Percentiles rank a stretch among this genome's conserved stretches.
These are phyloP conservation scores for Rhodotorula sp. DNA, from an alignment of 1,284 basidiomycete species.

Conservation along the genomic window DNA sequence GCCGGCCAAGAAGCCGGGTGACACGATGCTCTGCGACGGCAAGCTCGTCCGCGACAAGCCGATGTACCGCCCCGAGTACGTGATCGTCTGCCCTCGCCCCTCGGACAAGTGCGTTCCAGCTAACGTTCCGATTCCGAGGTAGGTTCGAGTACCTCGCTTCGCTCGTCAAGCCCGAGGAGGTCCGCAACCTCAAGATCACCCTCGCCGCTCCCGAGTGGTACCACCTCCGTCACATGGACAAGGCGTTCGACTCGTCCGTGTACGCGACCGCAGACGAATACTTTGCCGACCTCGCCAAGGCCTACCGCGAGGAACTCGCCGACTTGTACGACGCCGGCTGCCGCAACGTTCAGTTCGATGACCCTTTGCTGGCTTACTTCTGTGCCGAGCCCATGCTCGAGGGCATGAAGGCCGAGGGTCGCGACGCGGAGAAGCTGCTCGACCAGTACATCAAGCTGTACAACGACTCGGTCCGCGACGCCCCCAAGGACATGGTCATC, in stretches of 20 bases:
- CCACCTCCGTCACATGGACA: slow-evolving; percentile 57
- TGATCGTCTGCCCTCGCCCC: slow-evolving; percentile 23
- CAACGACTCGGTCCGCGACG: slow-evolving; percentile 62
- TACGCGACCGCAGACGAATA: slow-evolving; percentile 69
- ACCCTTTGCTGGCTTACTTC: slow-evolving; percentile 53
- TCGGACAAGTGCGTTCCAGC: no score
- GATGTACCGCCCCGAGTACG: slow-evolving; percentile 56
- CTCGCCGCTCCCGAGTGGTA: slow-evolving; percentile 75
- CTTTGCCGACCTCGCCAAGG: slow-evolving; percentile 67
- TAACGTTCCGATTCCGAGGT: no score
- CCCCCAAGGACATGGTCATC: slow-evolving; percentile 64
- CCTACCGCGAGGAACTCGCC: slow-evolving; percentile 68
- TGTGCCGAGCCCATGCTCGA: slow-evolving; percentile 64
- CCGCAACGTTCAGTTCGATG: slow-evolving; percentile 70
- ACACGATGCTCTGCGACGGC: slow-evolving; percentile 49
- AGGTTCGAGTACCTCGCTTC: slow-evolving; percentile 49
- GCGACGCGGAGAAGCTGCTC: slow-evolving; percentile 64
- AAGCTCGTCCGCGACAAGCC: slow-evolving; percentile 64
- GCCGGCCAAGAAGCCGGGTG: slow-evolving; percentile 46
- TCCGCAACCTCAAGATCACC: slow-evolving; percentile 64
- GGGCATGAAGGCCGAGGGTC: slow-evolving; percentile 62
- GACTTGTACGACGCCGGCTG: slow-evolving; percentile 72
- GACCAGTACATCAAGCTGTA: slow-evolving; percentile 58
- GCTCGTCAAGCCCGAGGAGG: slow-evolving; percentile 44
- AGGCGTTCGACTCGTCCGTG: slow-evolving; percentile 60